Evolutionary conservation across 192 early-diverging fungal genomes (phyloP).

Genomic region (Backusella morwellensis): DNA sequence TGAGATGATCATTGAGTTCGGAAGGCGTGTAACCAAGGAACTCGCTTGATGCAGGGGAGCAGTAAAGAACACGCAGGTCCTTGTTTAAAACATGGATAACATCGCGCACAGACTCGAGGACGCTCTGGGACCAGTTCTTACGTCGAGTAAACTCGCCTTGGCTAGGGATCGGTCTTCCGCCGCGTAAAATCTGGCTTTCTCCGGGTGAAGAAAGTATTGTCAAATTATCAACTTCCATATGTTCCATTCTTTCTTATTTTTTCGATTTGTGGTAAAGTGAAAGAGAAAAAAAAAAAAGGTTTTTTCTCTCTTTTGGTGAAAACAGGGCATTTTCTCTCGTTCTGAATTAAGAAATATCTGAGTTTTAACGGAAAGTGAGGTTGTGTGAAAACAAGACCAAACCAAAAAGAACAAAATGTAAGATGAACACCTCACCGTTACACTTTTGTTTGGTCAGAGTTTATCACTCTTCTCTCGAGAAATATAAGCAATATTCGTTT

Average conservation of each 20-base stretch:
- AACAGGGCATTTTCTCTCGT: not conserved
- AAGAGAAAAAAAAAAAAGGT: not conserved
- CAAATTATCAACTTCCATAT: not conserved
- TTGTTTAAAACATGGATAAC: constrained; percentile 34
- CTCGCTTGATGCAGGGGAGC: constrained; percentile 32
- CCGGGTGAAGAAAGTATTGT: not conserved
- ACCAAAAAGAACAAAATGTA: not conserved
- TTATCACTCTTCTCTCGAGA: not conserved
- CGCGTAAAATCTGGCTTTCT: not conserved
- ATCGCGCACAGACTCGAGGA: constrained; percentile 31
- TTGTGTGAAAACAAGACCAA: not conserved
- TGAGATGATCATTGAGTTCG: constrained; percentile 21
- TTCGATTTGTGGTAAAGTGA: not conserved
- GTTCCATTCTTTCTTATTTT: not conserved
- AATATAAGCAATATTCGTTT: not conserved
- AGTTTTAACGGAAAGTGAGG: not conserved
- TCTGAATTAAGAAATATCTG: not conserved
- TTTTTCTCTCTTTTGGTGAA: not conserved
- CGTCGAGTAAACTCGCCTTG: constrained; percentile 34
- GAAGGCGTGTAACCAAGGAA: constrained; percentile 32
- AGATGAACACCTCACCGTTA: not conserved
- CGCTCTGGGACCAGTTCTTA: constrained; percentile 36
- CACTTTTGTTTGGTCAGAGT: not conserved
- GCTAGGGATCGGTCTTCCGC: not conserved
- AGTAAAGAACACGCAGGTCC: constrained; percentile 26